phyloP scores from a whole-genome alignment of 2,329 filamentous ascomycete genomes.

The Parasarocladium wereldwijsianum region DNA sequence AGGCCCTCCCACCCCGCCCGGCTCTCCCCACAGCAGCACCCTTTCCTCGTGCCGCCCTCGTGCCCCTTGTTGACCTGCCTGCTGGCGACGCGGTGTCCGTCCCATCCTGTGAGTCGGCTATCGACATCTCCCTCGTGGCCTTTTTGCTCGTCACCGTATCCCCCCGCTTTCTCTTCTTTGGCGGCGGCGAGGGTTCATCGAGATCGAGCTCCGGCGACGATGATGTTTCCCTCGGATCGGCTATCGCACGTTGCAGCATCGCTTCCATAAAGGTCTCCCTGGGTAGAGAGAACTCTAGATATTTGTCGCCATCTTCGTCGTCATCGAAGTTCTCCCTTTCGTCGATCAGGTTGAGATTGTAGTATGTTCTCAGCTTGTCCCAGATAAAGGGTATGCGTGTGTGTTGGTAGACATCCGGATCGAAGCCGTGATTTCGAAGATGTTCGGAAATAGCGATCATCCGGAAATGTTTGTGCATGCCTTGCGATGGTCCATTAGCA shows the following conservation, averaged over 20 bases:
- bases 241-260: constrained; percentile 29
- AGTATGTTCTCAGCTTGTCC: constrained; percentile 70
- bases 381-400: constrained; percentile 86
- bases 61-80: constrained; percentile 23
- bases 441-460: constrained; percentile 77
- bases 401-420: constrained; percentile 56
- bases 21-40: too few species aligned
- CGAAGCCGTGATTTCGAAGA: constrained; percentile 65
- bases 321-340: constrained; percentile 62
- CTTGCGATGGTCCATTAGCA: constrained; percentile 22
- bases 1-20: too few species aligned
- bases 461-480: constrained; percentile 87
- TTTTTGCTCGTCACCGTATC: constrained; percentile 19
- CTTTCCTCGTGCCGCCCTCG: constrained; percentile 29
- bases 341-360: constrained; percentile 75
- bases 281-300: constrained; percentile 52
- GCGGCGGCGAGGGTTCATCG: constrained; percentile 12
- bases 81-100: constrained; percentile 22
- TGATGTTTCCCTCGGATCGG: constrained; percentile 27
- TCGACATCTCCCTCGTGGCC: constrained; percentile 24
- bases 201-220: constrained; percentile 31
- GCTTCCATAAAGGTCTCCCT: constrained; percentile 26
- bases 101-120: constrained; percentile 32
- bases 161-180: constrained; percentile 31
- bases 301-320: constrained; percentile 42